Evolutionary conservation across 768 basidiomycete genomes (phyloP).

Genomic region (Cubamyces sp.): DNA sequence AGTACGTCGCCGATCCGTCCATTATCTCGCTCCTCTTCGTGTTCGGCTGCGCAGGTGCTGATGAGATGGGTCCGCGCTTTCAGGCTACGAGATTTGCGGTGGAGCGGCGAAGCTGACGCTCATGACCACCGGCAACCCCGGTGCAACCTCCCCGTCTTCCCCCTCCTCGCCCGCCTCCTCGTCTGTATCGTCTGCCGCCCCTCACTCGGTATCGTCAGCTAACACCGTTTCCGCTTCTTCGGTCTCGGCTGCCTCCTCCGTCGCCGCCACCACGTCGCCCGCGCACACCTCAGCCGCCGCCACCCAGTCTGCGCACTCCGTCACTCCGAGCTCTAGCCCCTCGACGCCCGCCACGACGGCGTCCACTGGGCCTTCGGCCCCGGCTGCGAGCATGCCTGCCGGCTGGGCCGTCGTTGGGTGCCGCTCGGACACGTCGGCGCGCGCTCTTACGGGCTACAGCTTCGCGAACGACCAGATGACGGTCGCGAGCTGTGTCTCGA

Average conservation of each 20-base stretch:
- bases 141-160: slow-evolving; percentile 7
- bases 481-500: slow-evolving; percentile 33
- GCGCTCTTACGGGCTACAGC: slow-evolving; percentile 31
- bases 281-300: not conserved
- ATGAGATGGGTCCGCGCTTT: not conserved
- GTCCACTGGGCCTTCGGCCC: slow-evolving; percentile 1
- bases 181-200: slow-evolving; percentile 22
- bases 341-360: not conserved
- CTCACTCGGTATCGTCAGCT: slow-evolving; percentile 15
- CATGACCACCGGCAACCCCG: slow-evolving; percentile 22
- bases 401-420: slow-evolving; percentile 29
- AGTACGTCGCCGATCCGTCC: slow-evolving; percentile 13
- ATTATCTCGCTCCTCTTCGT: too few species aligned
- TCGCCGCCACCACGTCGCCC: not conserved
- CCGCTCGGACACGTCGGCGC: slow-evolving; percentile 26
- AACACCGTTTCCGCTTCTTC: slow-evolving; percentile 9
- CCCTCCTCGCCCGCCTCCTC: slow-evolving; percentile 12
- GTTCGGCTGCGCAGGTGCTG: not conserved
- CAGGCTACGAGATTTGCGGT: slow-evolving; percentile 31
- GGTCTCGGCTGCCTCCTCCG: slow-evolving; percentile 1
- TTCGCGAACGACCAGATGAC: slow-evolving; percentile 32
- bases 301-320: slow-evolving; percentile 14
- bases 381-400: not conserved
- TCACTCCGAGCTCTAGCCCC: slow-evolving; percentile 4
- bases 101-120: slow-evolving; percentile 28